Conservation (phyloP, 2,329 filamentous ascomycete species). For the Aureobasidium leucospermi region DNA sequence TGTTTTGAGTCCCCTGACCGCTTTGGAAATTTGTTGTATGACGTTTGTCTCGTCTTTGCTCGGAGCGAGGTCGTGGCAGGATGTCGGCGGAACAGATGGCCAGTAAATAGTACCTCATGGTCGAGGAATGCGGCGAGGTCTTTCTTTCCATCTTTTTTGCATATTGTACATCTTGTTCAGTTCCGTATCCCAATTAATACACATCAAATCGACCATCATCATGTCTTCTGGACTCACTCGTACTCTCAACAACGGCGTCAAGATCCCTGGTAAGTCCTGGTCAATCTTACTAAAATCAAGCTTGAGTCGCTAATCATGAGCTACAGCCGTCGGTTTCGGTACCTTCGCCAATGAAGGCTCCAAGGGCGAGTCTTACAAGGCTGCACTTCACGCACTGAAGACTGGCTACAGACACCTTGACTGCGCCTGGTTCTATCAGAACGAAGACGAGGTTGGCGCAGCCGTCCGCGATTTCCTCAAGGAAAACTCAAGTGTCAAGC, state of each 20-base stretch:
- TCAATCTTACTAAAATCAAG: neutral
- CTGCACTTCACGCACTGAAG: constrained; percentile 42
- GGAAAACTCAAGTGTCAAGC: constrained; percentile 38
- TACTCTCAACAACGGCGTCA: constrained; percentile 51
- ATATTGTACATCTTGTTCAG: neutral
- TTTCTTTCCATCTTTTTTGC: constrained; percentile 6
- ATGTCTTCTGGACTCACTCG: constrained; percentile 52
- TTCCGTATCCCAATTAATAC: neutral
- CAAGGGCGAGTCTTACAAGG: constrained; percentile 51
- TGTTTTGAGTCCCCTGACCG: constrained; percentile 12
- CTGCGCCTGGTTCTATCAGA: constrained; percentile 49
- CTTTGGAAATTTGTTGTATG: constrained; percentile 11
- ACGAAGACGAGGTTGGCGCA: constrained; percentile 47
- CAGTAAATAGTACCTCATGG: constrained; percentile 12
- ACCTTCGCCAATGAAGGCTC: constrained; percentile 61
- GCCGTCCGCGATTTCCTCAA: constrained; percentile 49
- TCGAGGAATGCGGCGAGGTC: neutral
- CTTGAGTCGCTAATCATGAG: neutral
- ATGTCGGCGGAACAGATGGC: neutral
- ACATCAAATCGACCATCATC: constrained; percentile 17
- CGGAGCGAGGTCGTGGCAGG: constrained; percentile 11
- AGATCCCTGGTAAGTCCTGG: constrained; percentile 39
- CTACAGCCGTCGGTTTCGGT: constrained; percentile 51
- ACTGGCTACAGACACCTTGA: constrained; percentile 49
- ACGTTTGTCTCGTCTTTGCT: constrained; percentile 10